Conservation (phyloP, 2,329 filamentous ascomycete species). For the Fusarium camptoceras region DNA sequence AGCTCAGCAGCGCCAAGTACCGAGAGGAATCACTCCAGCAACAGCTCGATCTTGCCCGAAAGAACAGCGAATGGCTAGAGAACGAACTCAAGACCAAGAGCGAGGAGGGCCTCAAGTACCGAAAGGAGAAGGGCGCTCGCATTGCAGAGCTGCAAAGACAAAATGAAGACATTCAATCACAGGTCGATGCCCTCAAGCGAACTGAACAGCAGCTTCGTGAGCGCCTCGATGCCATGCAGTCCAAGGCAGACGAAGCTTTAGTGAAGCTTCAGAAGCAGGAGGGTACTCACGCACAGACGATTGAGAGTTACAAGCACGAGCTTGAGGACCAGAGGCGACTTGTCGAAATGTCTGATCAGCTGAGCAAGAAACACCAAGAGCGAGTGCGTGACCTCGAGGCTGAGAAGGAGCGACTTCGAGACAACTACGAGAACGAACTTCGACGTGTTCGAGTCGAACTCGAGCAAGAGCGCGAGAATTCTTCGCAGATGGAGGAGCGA, state of each 20-base stretch:
- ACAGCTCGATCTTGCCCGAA: constrained; percentile 87
- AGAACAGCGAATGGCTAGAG: constrained; percentile 94
- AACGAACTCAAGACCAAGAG: constrained; percentile 91
- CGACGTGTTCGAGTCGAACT: constrained; percentile 67
- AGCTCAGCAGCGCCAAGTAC: constrained; percentile 85
- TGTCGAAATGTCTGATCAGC: constrained; percentile 83
- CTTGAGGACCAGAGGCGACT: constrained; percentile 84
- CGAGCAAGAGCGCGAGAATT: constrained; percentile 64
- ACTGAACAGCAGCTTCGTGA: constrained; percentile 84
- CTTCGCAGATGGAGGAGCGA: constrained; percentile 60
- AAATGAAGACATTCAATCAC: constrained; percentile 85
- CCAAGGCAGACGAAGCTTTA: constrained; percentile 87
- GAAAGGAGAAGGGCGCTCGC: constrained; percentile 93
- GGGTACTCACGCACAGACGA: constrained; percentile 82
- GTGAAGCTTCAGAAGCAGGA: constrained; percentile 86
- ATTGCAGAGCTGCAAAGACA: constrained; percentile 89
- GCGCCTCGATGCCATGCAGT: constrained; percentile 84
- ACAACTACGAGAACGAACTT: constrained; percentile 72
- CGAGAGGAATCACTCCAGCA: constrained; percentile 90
- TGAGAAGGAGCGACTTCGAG: constrained; percentile 69
- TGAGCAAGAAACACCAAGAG: constrained; percentile 77
- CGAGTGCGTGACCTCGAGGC: constrained; percentile 77
- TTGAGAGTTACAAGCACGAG: constrained; percentile 88
- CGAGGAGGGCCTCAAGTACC: constrained; percentile 86
- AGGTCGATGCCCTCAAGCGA: constrained; percentile 80